phyloP scores from a whole-genome alignment of 164 flowering plant genomes.

The Piper longum region DNA sequence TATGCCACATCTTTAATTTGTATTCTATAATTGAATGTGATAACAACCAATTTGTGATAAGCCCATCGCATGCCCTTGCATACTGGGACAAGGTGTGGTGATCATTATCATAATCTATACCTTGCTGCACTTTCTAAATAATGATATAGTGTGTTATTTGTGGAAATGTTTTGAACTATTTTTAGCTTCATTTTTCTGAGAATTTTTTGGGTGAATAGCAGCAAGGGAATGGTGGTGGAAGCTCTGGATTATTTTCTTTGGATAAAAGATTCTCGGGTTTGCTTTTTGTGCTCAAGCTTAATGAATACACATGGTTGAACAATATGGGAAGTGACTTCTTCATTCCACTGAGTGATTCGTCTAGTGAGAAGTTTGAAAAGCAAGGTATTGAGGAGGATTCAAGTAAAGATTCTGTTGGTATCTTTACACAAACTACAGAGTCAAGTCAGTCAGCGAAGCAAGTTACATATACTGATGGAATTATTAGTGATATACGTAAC shows the following conservation, averaged over 20 bases:
- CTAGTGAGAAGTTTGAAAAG: slow-evolving; percentile 7
- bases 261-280: slow-evolving; percentile 46
- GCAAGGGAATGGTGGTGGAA: slow-evolving; percentile 48
- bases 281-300: slow-evolving; percentile 75
- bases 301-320: slow-evolving; percentile 64
- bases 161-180: neutral
- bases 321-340: slow-evolving; percentile 61
- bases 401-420: neutral
- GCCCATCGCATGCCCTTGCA: too few relatives aligned
- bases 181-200: neutral
- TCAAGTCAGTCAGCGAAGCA: slow-evolving; percentile 14
- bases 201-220: slow-evolving; percentile 30
- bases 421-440: slow-evolving; percentile 17
- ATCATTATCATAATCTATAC: too few relatives aligned
- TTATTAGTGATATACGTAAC: slow-evolving; percentile 65
- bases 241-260: slow-evolving; percentile 44
- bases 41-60: too few relatives aligned
- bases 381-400: slow-evolving; percentile 9
- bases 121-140: too few relatives aligned
- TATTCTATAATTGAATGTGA: too few relatives aligned
- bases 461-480: slow-evolving; percentile 44
- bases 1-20: too few relatives aligned
- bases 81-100: too few relatives aligned
- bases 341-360: slow-evolving; percentile 44
- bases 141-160: too few relatives aligned